Evolutionary conservation across 345 rosid species (phyloP), one percentile per base, ranked within the genome.

Genomic region (Excoecaria cochinchinensis): DNA sequence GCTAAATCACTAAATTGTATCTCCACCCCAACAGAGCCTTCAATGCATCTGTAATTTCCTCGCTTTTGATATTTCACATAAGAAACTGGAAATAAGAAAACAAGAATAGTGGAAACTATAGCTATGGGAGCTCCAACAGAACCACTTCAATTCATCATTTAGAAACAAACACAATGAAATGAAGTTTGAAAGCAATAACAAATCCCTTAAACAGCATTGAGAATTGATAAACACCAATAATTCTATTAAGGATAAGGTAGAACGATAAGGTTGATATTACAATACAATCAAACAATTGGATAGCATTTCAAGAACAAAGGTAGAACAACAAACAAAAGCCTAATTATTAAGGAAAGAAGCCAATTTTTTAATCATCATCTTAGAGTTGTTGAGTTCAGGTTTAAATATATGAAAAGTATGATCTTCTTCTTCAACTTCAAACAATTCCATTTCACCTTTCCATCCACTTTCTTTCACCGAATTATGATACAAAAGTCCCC

Each of bases 11-110:
- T 79, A 71, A 95, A 97, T 74, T 93, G 98, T 73, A 91, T 76
- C 87, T 91, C 98, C 86, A 95, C 98, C 42, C 98, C 98, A 77
- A 95, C 87, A 64, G 97, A 89, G 80, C 91, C 86, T 79, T 88
- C 98, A 0, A 97, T 95, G 83, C 96, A 77, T 78, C 92, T 88
- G 84, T 91, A 95, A 77, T 93, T 95, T 84, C 93, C 95, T 82
- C 98, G 86, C 99, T 95, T 84, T 84, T 80, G 68, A 77, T 74
- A 78, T 60, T 31, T 58, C 59, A 82, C 77, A 81, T 19, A 82
- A 81, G 83, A 73, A 72, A 81, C 55, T 63, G 52, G 76, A 74
- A 75, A 83, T 39, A 21, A 65, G n/a, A 71, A 76, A 47, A 77
- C 46, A 74, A 70, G 36, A 71, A 56, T 42, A 22, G 57, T 76